phyloP scores from a whole-genome alignment of 2,329 filamentous ascomycete species.

The Colletotrichum salicis region DNA sequence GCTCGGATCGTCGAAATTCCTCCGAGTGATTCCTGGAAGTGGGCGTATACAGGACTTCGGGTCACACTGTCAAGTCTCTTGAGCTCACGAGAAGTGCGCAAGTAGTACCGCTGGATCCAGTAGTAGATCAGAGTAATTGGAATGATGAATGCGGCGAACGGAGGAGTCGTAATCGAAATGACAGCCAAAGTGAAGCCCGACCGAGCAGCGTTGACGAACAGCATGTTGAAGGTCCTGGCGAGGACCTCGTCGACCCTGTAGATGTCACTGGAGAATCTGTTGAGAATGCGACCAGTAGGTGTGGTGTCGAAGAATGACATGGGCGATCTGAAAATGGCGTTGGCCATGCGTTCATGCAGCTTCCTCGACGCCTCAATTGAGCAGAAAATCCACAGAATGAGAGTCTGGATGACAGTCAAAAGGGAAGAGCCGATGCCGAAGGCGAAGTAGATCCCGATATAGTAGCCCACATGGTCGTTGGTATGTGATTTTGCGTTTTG shows the following conservation, averaged over 20 bases:
- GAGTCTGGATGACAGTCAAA: conserved; percentile 88
- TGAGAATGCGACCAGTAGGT: conserved; percentile 93
- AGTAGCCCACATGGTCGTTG: conserved; percentile 86
- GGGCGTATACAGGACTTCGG: conserved; percentile 95
- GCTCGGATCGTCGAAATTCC: conserved; percentile 96
- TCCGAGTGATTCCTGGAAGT: conserved; percentile 96
- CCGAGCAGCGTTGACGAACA: conserved; percentile 80
- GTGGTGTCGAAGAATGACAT: conserved; percentile 99
- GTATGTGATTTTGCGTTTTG: conserved; percentile 72
- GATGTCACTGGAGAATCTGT: conserved; percentile 89
- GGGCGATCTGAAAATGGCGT: conserved; percentile 94
- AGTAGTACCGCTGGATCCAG: conserved; percentile 96
- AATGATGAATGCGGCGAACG: conserved; percentile 82
- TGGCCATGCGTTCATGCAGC: conserved; percentile 96
- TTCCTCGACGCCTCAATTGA: conserved; percentile 98
- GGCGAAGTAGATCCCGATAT: conserved; percentile 94
- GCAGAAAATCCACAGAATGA: conserved; percentile 99
- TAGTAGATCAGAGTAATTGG: conserved; percentile 85
- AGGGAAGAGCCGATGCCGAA: conserved; percentile 88
- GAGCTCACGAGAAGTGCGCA: conserved; percentile 93
- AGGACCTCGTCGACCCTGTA: conserved; percentile 91
- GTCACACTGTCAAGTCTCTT: conserved; percentile 96
- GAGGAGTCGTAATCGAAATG: conserved; percentile 83
- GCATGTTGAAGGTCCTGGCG: conserved; percentile 97
- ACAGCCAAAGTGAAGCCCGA: conserved; percentile 87